These are phyloP conservation scores for Agaricus sinodeliciosus DNA, from an alignment of 768 basidiomycete species.

Conservation along the genomic window DNA sequence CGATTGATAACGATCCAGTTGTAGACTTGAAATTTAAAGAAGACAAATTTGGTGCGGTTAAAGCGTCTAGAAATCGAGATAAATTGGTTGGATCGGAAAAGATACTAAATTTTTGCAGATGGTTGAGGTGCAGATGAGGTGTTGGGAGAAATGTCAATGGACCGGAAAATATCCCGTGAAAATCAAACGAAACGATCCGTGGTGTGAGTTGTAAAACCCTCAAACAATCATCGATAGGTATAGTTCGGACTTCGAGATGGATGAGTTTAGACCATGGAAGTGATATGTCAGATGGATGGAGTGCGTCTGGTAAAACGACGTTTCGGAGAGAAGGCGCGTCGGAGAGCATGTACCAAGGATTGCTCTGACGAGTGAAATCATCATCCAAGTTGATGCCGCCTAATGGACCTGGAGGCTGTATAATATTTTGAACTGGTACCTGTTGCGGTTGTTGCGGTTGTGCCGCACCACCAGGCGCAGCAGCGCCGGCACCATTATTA, in stretches of 20 bases:
- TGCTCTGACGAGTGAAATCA: neutral
- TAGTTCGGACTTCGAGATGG: constrained; percentile 7
- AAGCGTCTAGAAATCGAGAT: neutral
- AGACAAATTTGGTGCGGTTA: neutral
- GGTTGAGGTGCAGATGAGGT: neutral
- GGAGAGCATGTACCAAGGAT: constrained; percentile 10
- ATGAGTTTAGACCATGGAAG: constrained; percentile 3
- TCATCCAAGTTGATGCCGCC: neutral
- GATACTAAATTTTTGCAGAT: neutral
- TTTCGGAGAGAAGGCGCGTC: neutral
- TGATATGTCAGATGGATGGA: constrained; percentile 1
- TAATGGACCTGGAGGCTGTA: neutral
- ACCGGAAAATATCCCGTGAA: constrained; percentile 6
- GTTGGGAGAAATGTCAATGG: neutral
- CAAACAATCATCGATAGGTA: constrained; percentile 6
- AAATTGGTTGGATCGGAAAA: constrained; percentile 7
- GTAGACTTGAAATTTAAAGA: constrained; percentile 5
- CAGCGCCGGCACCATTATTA: too few relatives aligned
- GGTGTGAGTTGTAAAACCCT: constrained; percentile 2
- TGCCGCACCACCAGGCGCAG: too few relatives aligned
- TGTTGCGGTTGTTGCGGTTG: too few relatives aligned
- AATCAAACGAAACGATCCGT: constrained; percentile 2
- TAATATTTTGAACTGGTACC: too few relatives aligned
- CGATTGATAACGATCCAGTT: neutral
- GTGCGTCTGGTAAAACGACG: constrained; percentile 8